These are phyloP conservation scores for Paramyrothecium sp. DNA, from an alignment of 2,329 filamentous ascomycete genomes.

Conservation along the genomic window DNA sequence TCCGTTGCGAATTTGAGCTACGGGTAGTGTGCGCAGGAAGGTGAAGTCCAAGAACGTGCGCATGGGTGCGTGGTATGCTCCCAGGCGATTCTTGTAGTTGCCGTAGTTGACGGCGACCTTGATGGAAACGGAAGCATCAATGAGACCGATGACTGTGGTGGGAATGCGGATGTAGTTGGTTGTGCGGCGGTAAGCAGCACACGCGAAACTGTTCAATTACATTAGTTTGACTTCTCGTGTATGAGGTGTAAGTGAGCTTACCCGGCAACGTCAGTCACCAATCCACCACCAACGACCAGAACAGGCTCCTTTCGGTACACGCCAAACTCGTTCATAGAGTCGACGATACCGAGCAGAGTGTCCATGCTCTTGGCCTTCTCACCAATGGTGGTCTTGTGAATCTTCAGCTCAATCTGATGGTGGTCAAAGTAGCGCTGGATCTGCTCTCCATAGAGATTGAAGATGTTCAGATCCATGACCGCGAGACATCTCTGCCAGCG, in stretches of 20 bases:
- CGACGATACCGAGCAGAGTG: constrained; percentile 66
- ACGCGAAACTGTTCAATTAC: constrained; percentile 57
- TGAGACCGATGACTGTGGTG: constrained; percentile 72
- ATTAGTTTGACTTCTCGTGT: neutral
- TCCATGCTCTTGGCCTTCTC: constrained; percentile 75
- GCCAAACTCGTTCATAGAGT: constrained; percentile 73
- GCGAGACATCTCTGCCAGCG: constrained; percentile 65
- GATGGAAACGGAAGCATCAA: constrained; percentile 73
- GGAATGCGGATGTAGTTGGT: constrained; percentile 74
- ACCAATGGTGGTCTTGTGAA: constrained; percentile 73
- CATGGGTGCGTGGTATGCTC: constrained; percentile 69
- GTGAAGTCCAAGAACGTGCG: constrained; percentile 74
- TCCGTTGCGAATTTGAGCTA: constrained; percentile 68
- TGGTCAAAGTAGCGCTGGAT: constrained; percentile 68
- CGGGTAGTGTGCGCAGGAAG: constrained; percentile 67
- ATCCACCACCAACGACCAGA: constrained; percentile 64
- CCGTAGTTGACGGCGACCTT: constrained; percentile 79
- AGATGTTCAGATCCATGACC: constrained; percentile 71
- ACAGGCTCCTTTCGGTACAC: constrained; percentile 68
- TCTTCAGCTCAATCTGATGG: constrained; percentile 58
- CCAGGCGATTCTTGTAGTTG: constrained; percentile 72
- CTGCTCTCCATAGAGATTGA: constrained; percentile 62
- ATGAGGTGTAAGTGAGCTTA: constrained; percentile 38
- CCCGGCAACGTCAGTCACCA: constrained; percentile 74
- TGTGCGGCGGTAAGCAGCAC: constrained; percentile 68